phyloP scores from a whole-genome alignment of 805 yeast genomes.

The Lipomyces chichibuensis region DNA sequence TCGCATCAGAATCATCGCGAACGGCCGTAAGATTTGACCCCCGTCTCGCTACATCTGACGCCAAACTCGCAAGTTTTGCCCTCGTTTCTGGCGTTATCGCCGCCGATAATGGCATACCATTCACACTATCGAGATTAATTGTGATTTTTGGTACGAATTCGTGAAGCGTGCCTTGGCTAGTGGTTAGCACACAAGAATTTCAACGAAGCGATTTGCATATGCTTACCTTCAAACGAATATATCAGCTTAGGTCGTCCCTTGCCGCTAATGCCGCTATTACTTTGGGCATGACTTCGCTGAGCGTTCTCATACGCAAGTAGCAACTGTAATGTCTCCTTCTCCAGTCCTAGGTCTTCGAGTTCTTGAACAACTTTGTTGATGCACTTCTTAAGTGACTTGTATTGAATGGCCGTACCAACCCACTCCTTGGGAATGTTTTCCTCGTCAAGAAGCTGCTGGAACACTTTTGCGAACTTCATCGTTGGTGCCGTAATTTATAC shows the following conservation, averaged over 20 bases:
- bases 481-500: not conserved
- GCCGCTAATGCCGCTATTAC: not conserved
- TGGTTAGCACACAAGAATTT: not conserved
- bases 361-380: conserved; percentile 68
- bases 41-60: not conserved
- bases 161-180: conserved; percentile 16
- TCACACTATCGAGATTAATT: conserved; percentile 33
- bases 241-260: conserved; percentile 23
- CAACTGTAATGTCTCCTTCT: conserved; percentile 47
- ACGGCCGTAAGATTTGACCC: not conserved
- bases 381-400: conserved; percentile 68
- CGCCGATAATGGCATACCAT: conserved; percentile 33
- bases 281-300: conserved; percentile 12
- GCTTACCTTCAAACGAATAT: conserved; percentile 36
- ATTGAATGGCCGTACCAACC: conserved; percentile 70
- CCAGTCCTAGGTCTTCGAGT: conserved; percentile 60
- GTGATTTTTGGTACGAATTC: conserved; percentile 41
- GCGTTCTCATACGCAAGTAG: conserved; percentile 39
- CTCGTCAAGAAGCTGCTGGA: conserved; percentile 63
- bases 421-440: conserved; percentile 69
- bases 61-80: conserved; percentile 20
- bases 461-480: conserved; percentile 78
- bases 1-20: not conserved
- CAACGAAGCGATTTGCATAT: not conserved
- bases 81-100: conserved; percentile 28